Conservation (phyloP, 192 early-diverging fungal species). For the Polychytrium aggregatum region DNA sequence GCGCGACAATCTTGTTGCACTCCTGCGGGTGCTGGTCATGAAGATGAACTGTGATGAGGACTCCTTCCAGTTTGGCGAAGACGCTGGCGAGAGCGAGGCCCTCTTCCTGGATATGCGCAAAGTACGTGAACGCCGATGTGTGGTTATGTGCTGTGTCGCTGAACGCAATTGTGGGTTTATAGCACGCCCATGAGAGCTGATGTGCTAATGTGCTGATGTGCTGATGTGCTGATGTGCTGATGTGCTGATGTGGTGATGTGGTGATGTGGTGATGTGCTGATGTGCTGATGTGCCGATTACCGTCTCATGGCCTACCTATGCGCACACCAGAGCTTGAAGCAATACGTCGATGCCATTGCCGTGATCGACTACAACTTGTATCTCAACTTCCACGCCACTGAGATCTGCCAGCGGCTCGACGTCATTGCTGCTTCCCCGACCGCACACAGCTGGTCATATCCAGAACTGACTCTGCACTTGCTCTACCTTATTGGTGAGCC, state of each 20-base stretch:
- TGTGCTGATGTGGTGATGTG: no score
- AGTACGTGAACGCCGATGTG: slow-evolving; percentile 15
- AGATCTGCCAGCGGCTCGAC: slow-evolving; percentile 51
- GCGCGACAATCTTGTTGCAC: slow-evolving; percentile 17
- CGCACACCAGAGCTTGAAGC: slow-evolving; percentile 22
- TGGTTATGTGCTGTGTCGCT: neutral
- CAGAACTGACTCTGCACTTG: slow-evolving; percentile 64
- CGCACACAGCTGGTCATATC: slow-evolving; percentile 49
- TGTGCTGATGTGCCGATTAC: no score
- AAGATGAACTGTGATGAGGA: slow-evolving; percentile 91
- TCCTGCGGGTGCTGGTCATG: slow-evolving; percentile 57
- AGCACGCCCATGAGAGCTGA: neutral
- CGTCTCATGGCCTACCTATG: neutral
- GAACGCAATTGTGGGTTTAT: neutral
- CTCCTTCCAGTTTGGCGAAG: slow-evolving; percentile 57
- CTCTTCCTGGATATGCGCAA: slow-evolving; percentile 59
- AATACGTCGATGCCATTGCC: slow-evolving; percentile 54
- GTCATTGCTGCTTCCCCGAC: slow-evolving; percentile 25
- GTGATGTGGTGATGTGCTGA: no score
- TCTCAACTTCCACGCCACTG: slow-evolving; percentile 42
- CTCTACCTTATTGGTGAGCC: slow-evolving; percentile 64
- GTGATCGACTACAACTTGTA: slow-evolving; percentile 53
- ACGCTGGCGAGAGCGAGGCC: slow-evolving; percentile 67
- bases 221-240: no score
- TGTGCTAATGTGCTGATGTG: no score